Conservation (phyloP, 306 rosid species). For the Rubus parviflorus region DNA sequence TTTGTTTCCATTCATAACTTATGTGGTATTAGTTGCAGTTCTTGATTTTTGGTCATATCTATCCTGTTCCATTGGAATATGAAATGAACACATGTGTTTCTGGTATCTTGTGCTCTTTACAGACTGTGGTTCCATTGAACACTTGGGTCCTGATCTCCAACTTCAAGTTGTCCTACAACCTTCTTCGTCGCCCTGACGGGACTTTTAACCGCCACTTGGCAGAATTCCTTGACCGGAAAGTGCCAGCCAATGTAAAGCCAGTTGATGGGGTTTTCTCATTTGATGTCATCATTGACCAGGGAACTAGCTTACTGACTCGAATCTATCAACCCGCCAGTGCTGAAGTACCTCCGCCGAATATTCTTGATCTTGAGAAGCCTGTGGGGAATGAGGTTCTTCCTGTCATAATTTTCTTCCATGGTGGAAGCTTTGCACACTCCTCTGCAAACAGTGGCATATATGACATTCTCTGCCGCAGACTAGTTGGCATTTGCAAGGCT, state of each 20-base stretch:
- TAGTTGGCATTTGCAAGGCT: constrained; percentile 78
- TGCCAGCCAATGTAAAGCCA: constrained; percentile 64
- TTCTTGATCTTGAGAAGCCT: constrained; percentile 73
- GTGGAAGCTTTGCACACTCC: constrained; percentile 97
- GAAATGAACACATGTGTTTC: not conserved
- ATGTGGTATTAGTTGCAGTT: not conserved
- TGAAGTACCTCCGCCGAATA: constrained; percentile 36
- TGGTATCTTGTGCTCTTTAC: constrained; percentile 20
- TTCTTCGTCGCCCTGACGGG: constrained; percentile 98
- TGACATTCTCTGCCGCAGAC: constrained; percentile 79
- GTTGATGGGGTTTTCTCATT: constrained; percentile 82
- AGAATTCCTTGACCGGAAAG: constrained; percentile 90
- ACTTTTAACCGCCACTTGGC: constrained; percentile 95
- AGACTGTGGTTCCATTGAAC: constrained; percentile 95
- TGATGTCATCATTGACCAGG: constrained; percentile 77
- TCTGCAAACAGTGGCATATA: constrained; percentile 91
- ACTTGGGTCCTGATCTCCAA: constrained; percentile 98
- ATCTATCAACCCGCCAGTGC: constrained; percentile 69
- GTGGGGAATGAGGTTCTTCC: constrained; percentile 61
- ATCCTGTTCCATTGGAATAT: not conserved
- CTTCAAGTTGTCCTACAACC: constrained; percentile 91
- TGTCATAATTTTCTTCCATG: constrained; percentile 86
- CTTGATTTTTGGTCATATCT: not conserved
- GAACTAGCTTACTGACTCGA: constrained; percentile 61
- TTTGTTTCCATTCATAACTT: not conserved